Base-by-base conservation (phyloP, 768 basidiomycete species). In the Calocybe indica region DNA sequence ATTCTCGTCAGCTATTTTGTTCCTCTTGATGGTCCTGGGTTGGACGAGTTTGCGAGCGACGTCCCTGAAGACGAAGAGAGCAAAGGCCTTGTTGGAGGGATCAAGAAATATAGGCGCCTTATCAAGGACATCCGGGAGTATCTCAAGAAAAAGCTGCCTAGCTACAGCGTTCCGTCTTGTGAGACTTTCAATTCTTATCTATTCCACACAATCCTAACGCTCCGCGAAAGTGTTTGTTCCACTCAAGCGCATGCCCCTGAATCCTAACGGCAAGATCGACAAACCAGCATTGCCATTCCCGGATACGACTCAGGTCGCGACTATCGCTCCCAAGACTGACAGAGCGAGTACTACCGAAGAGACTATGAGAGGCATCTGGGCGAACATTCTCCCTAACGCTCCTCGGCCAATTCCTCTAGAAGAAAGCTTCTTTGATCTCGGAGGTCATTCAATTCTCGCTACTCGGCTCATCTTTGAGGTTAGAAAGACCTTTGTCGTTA, bases 191-290 rank as follows among this genome's bases (percentile, higher is more conserved):
- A 15, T 28, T 28, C 1, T 4, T 8, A 6, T 32, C 48, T 54
- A 47, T 28, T 49, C 34, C n/a, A 41, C 13, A 43, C 33, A 40
- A 52, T 47, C 11, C 37, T 43, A 49, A 37, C 34, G 31, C 7
- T 15, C 42, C 43, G 39, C n/a, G 43, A 8, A 61, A 90, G 95
- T 98, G 15, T 94, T 97, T 54, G 92, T 99, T 30, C 96, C 96
- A 0, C 78, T 99, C 28, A 79, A 78, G 43, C 86, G 92, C 47
- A 95, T 99, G 89, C 96, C 96, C 13, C 79, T 99, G 43, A 99
- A 97, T 58, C 96, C 96, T 6, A 99, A 98, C 62, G 96, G 96
- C 52, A 99, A 99, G 70, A 86, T 99, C 63, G 96, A 99, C 73
- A 99, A 98, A 62, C 95, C 96, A 0, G 89, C 91, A 0, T 80